phyloP scores from a whole-genome alignment of 495 filamentous ascomycete species.

The Aspergillus taichungensis region DNA sequence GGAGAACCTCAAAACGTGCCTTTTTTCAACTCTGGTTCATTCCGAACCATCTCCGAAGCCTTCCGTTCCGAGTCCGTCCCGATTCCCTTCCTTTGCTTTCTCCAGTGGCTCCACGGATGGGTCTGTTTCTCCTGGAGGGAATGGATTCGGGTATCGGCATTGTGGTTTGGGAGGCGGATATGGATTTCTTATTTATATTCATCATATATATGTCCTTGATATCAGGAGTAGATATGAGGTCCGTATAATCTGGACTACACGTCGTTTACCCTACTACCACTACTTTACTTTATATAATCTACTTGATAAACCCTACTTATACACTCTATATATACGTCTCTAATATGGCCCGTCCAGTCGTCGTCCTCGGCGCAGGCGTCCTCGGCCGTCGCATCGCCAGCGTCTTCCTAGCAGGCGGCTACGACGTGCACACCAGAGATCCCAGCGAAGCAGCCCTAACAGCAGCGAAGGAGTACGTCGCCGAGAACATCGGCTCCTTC shows the following conservation, averaged over 20 bases:
- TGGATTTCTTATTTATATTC: too few species aligned
- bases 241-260: too few species aligned
- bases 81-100: background rate
- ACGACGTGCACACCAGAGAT: constrained; percentile 36
- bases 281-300: too few species aligned
- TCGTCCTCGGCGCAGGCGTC: constrained; percentile 39
- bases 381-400: constrained; percentile 39
- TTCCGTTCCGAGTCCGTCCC: constrained; percentile 7
- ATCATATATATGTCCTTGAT: too few species aligned
- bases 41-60: constrained; percentile 6
- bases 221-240: too few species aligned
- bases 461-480: constrained; percentile 24
- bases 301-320: too few species aligned
- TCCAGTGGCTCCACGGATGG: too few species aligned
- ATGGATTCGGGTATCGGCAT: too few species aligned
- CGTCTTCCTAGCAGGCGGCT: constrained; percentile 33
- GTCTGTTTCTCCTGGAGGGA: too few species aligned
- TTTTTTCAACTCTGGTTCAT: background rate
- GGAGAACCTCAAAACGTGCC: background rate
- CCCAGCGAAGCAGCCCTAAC: constrained; percentile 16
- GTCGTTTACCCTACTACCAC: too few species aligned
- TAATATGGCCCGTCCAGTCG: constrained; percentile 20
- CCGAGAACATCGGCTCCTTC: constrained; percentile 24
- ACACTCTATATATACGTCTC: too few species aligned
- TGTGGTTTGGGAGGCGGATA: too few species aligned